Evolutionary conservation across 805 yeast genomes (phyloP).

Genomic region (Ogataea minuta): DNA sequence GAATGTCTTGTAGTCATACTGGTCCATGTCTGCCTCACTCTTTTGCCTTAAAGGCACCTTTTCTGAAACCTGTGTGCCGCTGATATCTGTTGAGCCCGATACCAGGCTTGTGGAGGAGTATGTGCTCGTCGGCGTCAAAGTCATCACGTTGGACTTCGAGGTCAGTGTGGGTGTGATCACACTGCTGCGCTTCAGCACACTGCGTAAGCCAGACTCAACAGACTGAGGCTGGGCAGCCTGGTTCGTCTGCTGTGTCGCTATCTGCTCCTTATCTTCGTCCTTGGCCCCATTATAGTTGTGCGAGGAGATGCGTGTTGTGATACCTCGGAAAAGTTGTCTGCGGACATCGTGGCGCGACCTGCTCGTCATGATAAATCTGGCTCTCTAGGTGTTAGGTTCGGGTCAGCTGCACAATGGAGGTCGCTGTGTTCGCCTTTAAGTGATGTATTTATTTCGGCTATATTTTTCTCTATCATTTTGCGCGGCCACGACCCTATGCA

Average conservation of each 20-base stretch:
- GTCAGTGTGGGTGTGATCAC: conserved; percentile 26
- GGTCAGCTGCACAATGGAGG: background rate
- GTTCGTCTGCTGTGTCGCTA: conserved; percentile 7
- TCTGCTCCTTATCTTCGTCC: conserved; percentile 21
- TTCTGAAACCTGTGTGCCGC: conserved; percentile 21
- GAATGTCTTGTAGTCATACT: conserved; percentile 37
- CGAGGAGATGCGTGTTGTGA: conserved; percentile 31
- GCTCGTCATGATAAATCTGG: conserved; percentile 19
- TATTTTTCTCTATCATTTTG: background rate
- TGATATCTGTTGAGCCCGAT: conserved; percentile 20
- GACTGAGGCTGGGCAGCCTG: conserved; percentile 12
- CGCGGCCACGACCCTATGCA: conserved; percentile 6
- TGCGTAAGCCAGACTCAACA: conserved; percentile 8
- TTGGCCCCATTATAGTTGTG: conserved; percentile 19
- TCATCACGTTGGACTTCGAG: conserved; percentile 18
- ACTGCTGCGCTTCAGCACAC: conserved; percentile 20
- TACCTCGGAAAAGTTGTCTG: conserved; percentile 35
- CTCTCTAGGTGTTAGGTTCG: background rate
- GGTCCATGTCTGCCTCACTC: conserved; percentile 27
- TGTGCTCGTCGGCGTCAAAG: conserved; percentile 25
- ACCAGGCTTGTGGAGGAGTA: conserved; percentile 23
- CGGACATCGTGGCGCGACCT: conserved; percentile 32
- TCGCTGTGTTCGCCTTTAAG: background rate
- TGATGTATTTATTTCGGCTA: background rate
- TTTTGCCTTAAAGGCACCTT: conserved; percentile 26